Base-by-base conservation (phyloP, 176 grass and related monocot species). In the Dactylis glomerata region DNA sequence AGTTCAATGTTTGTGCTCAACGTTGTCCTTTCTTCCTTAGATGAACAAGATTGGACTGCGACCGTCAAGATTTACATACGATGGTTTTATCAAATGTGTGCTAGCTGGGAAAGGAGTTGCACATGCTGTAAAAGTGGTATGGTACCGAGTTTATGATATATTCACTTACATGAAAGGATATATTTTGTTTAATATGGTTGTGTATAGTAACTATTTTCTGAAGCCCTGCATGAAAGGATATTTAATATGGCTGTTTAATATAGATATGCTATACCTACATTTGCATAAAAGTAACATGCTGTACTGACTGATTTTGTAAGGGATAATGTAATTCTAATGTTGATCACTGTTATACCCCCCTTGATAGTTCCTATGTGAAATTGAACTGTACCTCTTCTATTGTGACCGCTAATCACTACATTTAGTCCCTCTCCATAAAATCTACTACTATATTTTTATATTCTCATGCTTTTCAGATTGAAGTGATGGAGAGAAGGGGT, bases 91-190 rank as follows among this genome's bases (percentile, higher is more conserved):
- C 78, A 95, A 90, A 73, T 71, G 85, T 64, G 61, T 91, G 73
- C 68, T 92, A 50, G 33, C 70, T 85, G 68, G 80, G 54, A 93
- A 93, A 86, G 92, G 89, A 80, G 73, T 88, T 85, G 72, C 79
- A 82, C 77, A 90, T 87, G 92, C 85, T 67, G 83, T 78, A 61
- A 89, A 93, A 87, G 78, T 92, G 93, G 96, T 98, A 95, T 82
- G 34, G 71, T 81, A 81, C 49, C 24, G n/a, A 56, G 28, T 80
- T 77, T 89, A 44, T 77, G 52, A 78, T 37, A 50, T 76, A 65
- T 57, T 36, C 73, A 66, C 1, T 90, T 57, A 72, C 20, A 38
- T 78, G 42, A 73, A 62, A 55, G 75, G 26, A 33, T 50, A 34
- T 50, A 34, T 84, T 19, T 20, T 46, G 76, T 37, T 79, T 80